Conservation (phyloP, 345 rosid species). For the sweet orange (Citrus sinensis) region DVS_A1.0 CM039163.1:36861001-36861500, state of each 20-base stretch:
- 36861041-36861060: too few relatives aligned
- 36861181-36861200: constrained; percentile 32
- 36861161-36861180: constrained; percentile 34
- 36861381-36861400: constrained; percentile 21
- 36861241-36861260: constrained; percentile 31
- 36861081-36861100: too few relatives aligned
- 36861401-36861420: constrained; percentile 27
- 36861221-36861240: constrained; percentile 40
- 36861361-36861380: constrained; percentile 27
- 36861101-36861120: too few relatives aligned
- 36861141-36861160: too few relatives aligned
- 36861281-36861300: constrained; percentile 42
- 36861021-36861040: too few relatives aligned
- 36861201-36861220: constrained; percentile 35
- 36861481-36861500: constrained; percentile 41
- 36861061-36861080: too few relatives aligned
- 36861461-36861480: constrained; percentile 36
- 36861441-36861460: constrained; percentile 30
- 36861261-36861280: constrained; percentile 22
- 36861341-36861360: constrained; percentile 44
- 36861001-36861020: too few relatives aligned
- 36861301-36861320: constrained; percentile 23
- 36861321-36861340: constrained; percentile 40
- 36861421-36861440: constrained; percentile 40
- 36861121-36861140: too few relatives aligned